Percentiles rank a stretch among this genome's conserved stretches.
Evolutionary conservation across 495 filamentous ascomycete species (phyloP).

Genomic region (Cercophora newfieldiana): DNA sequence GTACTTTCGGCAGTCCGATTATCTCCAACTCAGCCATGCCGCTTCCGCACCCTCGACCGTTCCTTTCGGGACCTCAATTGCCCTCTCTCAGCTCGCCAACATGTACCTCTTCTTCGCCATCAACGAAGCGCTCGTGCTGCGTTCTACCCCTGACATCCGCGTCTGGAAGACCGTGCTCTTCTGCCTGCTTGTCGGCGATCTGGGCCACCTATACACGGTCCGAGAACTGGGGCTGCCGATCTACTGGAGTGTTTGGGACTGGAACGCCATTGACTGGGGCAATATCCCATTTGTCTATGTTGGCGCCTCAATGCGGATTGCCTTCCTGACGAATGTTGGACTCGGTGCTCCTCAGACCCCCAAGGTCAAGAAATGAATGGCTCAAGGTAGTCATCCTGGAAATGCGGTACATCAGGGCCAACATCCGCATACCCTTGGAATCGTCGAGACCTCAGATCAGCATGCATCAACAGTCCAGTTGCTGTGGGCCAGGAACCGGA

Average conservation of each 20-base stretch:
- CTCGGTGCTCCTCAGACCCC: conserved; percentile 28
- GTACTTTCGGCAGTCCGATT: conserved; percentile 54
- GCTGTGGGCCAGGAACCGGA: neutral
- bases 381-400: conserved; percentile 12
- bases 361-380: conserved; percentile 22
- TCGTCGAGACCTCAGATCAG: neutral
- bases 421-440: neutral
- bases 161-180: conserved; percentile 66
- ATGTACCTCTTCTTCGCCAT: conserved; percentile 67
- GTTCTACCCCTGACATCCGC: conserved; percentile 57
- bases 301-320: conserved; percentile 55
- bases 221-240: conserved; percentile 48
- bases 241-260: conserved; percentile 57
- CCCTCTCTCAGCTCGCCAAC: conserved; percentile 63
- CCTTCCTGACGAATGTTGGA: conserved; percentile 56
- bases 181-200: conserved; percentile 62
- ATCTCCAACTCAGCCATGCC: conserved; percentile 59
- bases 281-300: conserved; percentile 64
- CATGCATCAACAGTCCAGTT: neutral
- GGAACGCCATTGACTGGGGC: conserved; percentile 68
- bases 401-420: too few relatives aligned
- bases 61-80: conserved; percentile 51
- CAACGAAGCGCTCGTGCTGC: conserved; percentile 68
- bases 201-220: conserved; percentile 66
- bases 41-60: conserved; percentile 42